These are phyloP conservation scores for Avicennia marina DNA, from an alignment of 257 asterid species.

Conservation along the genomic window DNA sequence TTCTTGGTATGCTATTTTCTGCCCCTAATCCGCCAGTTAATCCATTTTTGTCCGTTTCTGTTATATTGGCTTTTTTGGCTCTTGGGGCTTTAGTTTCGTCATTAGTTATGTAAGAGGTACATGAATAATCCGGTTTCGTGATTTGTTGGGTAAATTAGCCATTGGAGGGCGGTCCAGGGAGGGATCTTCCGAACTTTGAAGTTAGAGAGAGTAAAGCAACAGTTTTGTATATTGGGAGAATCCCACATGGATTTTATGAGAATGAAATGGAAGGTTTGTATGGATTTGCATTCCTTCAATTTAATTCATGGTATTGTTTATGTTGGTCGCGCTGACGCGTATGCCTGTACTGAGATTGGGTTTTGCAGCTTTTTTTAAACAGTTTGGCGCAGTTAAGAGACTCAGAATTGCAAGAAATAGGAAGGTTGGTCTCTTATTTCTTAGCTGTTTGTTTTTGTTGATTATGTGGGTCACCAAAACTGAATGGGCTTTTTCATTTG, in stretches of 20 bases:
- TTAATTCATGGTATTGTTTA: background rate
- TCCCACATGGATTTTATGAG: constrained; percentile 97
- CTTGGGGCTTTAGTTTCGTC: background rate
- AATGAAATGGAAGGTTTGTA: constrained; percentile 82
- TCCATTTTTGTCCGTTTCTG: background rate
- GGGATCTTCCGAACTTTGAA: constrained; percentile 39
- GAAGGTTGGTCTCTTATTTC: constrained; percentile 48
- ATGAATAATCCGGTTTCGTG: background rate
- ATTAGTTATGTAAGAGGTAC: background rate
- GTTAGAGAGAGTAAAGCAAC: constrained; percentile 52
- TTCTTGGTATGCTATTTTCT: constrained; percentile 39
- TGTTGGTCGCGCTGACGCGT: background rate
- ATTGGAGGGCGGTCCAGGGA: constrained; percentile 72
- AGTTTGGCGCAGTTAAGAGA: constrained; percentile 82
- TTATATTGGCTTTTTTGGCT: background rate
- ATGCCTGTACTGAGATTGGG: background rate
- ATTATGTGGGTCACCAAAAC: background rate
- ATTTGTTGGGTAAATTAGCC: constrained; percentile 36
- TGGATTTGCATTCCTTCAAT: background rate
- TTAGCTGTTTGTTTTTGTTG: background rate
- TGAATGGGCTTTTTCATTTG: background rate
- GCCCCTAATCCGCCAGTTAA: background rate
- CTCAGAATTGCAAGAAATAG: constrained; percentile 79
- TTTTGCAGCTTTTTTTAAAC: constrained; percentile 83
- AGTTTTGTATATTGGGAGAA: constrained; percentile 81